Conservation (phyloP, 1,284 basidiomycete genomes). For the Volvariella surrecta region DNA sequence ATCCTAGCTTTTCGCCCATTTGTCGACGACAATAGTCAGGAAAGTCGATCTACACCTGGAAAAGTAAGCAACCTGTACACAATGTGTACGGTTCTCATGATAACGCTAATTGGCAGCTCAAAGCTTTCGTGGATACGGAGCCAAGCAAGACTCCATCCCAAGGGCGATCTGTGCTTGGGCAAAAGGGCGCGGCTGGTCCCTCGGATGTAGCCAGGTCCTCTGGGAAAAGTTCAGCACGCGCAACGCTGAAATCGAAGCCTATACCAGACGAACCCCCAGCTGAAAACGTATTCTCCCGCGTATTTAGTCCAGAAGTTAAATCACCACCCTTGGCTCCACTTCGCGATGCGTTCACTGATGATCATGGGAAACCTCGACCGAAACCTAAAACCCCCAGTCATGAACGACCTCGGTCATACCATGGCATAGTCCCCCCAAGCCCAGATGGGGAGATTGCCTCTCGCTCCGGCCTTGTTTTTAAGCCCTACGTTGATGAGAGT, state of each 20-base stretch:
- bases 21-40: slow-evolving; percentile 47
- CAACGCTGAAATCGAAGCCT: slow-evolving; percentile 13
- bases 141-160: slow-evolving; percentile 25
- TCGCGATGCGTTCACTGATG: slow-evolving; percentile 38
- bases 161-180: slow-evolving; percentile 22
- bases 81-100: not conserved
- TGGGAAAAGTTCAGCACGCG: slow-evolving; percentile 17
- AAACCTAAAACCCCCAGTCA: slow-evolving; percentile 27
- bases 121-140: slow-evolving; percentile 38
- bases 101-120: slow-evolving; percentile 26
- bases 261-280: slow-evolving; percentile 17
- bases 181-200: slow-evolving; percentile 23
- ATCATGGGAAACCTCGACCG: slow-evolving; percentile 29
- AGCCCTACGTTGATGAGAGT: slow-evolving; percentile 42
- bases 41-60: slow-evolving; percentile 39
- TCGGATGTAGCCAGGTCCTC: slow-evolving; percentile 14
- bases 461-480: slow-evolving; percentile 26
- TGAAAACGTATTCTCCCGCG: slow-evolving; percentile 44
- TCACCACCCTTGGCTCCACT: slow-evolving; percentile 30
- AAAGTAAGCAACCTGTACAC: slow-evolving; percentile 35
- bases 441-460: slow-evolving; percentile 13
- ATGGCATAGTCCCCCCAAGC: slow-evolving; percentile 19
- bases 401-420: slow-evolving; percentile 35
- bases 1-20: slow-evolving; percentile 45
- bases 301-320: slow-evolving; percentile 48